These are phyloP conservation scores for Podaxis mareebaensis DNA, from an alignment of 768 basidiomycete genomes.

Conservation along the genomic window DNA sequence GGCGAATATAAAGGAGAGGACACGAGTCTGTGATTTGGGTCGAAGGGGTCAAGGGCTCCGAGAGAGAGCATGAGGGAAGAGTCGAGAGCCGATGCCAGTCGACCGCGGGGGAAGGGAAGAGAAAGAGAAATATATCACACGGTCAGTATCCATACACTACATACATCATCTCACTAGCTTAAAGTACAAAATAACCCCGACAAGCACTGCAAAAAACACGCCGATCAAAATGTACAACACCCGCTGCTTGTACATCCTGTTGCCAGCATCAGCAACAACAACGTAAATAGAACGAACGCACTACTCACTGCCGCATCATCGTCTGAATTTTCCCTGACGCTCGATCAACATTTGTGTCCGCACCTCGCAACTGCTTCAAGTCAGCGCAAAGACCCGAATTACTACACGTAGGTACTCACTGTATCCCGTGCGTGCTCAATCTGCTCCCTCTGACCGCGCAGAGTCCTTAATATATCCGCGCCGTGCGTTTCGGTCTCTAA, in stretches of 20 bases:
- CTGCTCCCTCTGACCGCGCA: slow-evolving; percentile 85
- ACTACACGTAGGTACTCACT: slow-evolving; percentile 41
- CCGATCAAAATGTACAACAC: slow-evolving; percentile 78
- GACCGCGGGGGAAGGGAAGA: neutral
- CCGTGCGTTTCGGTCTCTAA: slow-evolving; percentile 91
- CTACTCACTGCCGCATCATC: slow-evolving; percentile 80
- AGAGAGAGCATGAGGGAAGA: slow-evolving; percentile 8
- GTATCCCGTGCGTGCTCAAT: slow-evolving; percentile 87
- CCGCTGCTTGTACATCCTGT: slow-evolving; percentile 90
- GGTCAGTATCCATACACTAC: neutral
- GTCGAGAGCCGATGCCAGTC: too few relatives aligned
- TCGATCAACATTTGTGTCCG: slow-evolving; percentile 82
- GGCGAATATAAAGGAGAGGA: slow-evolving; percentile 6
- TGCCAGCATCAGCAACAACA: neutral
- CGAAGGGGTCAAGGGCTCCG: slow-evolving; percentile 3
- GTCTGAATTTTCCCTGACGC: slow-evolving; percentile 89
- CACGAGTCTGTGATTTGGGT: slow-evolving; percentile 1
- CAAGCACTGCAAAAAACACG: slow-evolving; percentile 73
- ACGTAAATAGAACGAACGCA: neutral
- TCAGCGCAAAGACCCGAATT: neutral
- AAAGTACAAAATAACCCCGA: slow-evolving; percentile 73
- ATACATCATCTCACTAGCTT: slow-evolving; percentile 33
- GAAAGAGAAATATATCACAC: slow-evolving; percentile 1
- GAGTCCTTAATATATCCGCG: slow-evolving; percentile 79
- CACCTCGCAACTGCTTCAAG: slow-evolving; percentile 60